Conservation (phyloP, 768 basidiomycete genomes). For the Lactifluus piperatus region DNA sequence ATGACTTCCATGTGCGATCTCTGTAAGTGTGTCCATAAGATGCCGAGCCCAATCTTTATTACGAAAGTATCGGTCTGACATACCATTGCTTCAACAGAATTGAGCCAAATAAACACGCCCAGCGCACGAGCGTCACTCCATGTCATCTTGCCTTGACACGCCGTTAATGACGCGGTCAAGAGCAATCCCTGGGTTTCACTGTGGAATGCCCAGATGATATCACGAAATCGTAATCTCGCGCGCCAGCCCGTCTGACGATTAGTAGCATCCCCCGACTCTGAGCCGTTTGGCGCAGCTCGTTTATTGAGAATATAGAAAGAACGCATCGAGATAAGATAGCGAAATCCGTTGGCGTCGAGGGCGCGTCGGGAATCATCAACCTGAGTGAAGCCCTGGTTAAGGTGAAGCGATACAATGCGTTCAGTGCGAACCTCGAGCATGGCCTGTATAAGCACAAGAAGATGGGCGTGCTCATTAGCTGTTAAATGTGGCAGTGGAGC, state of each 20-base stretch:
- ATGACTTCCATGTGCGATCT: conserved; percentile 76
- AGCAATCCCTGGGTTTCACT: conserved; percentile 90
- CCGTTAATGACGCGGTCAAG: conserved; percentile 54
- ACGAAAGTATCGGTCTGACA: conserved; percentile 21
- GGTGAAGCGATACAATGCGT: neutral
- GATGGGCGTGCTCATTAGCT: conserved; percentile 71
- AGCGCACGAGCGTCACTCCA: conserved; percentile 86
- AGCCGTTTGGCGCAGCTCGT: conserved; percentile 43
- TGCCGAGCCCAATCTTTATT: neutral
- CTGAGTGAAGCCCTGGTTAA: conserved; percentile 32
- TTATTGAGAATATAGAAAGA: conserved; percentile 82
- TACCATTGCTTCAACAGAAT: conserved; percentile 70
- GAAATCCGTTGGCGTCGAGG: conserved; percentile 83
- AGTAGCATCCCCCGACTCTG: conserved; percentile 34
- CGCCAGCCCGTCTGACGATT: conserved; percentile 48
- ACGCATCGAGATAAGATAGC: conserved; percentile 89
- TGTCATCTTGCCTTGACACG: conserved; percentile 77
- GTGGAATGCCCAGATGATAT: conserved; percentile 96
- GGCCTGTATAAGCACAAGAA: conserved; percentile 79
- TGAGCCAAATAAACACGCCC: conserved; percentile 85
- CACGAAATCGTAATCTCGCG: conserved; percentile 80
- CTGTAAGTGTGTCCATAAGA: conserved; percentile 32
- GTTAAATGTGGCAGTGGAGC: conserved; percentile 62
- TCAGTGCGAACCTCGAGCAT: conserved; percentile 62
- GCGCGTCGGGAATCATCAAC: conserved; percentile 87